These are phyloP conservation scores for Cryptococcus amylolentus DNA, from an alignment of 1,284 basidiomycete genomes.

Conservation along the genomic window DNA sequence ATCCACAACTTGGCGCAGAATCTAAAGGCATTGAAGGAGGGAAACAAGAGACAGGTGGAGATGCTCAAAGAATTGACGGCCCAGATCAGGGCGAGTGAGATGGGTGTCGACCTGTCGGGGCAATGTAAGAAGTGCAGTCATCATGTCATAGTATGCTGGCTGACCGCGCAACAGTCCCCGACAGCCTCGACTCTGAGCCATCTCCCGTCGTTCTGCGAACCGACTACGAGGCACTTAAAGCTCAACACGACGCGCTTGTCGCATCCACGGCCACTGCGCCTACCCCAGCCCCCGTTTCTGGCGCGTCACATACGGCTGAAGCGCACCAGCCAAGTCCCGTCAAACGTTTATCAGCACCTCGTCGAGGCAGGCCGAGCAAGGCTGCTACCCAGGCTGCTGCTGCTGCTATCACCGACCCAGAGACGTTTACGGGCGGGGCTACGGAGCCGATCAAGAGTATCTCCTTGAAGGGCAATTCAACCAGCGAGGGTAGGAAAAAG, in stretches of 20 bases:
- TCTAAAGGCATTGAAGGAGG: slow-evolving; percentile 30
- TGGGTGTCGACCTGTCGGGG: neutral
- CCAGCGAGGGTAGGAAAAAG: slow-evolving; percentile 26
- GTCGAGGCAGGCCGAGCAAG: neutral
- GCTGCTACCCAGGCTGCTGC: neutral
- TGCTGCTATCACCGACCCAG: neutral
- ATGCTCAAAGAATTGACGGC: slow-evolving; percentile 27
- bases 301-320: neutral
- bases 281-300: neutral
- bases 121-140: slow-evolving; percentile 2
- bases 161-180: neutral
- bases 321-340: neutral
- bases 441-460: too few species aligned
- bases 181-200: slow-evolving; percentile 21
- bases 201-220: slow-evolving; percentile 25
- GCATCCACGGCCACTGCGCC: slow-evolving; percentile 8
- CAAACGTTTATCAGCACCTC: neutral
- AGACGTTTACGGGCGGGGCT: neutral
- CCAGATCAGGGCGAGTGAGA: slow-evolving; percentile 10
- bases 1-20: slow-evolving; percentile 30
- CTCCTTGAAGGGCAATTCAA: too few species aligned
- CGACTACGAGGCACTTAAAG: slow-evolving; percentile 40
- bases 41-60: slow-evolving; percentile 32
- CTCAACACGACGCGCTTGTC: slow-evolving; percentile 33
- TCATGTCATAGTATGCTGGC: neutral